These are phyloP conservation scores for Batkoa obscura DNA, from an alignment of 371 early-diverging fungal species.

Conservation along the genomic window DNA sequence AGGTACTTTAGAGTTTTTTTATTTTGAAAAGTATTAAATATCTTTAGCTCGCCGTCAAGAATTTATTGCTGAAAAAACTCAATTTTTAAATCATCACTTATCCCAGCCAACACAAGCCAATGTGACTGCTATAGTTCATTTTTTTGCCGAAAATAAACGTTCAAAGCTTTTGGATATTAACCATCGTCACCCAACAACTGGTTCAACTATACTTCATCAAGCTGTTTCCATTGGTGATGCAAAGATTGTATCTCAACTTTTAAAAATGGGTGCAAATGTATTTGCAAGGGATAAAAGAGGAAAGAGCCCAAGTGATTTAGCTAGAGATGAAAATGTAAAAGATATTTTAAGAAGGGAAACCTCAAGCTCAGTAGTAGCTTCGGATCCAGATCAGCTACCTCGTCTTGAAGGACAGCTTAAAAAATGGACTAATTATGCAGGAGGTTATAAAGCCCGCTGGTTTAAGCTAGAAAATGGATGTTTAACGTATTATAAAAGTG, in stretches of 20 bases:
- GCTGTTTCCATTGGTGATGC: conserved; percentile 32
- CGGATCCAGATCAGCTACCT: conserved; percentile 24
- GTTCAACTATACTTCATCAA: conserved; percentile 41
- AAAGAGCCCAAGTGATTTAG: conserved; percentile 34
- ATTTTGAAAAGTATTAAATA: not conserved
- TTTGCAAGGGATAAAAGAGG: conserved; percentile 41
- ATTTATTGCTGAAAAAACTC: conserved; percentile 1
- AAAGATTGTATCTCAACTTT: conserved; percentile 38
- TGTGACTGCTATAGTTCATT: not conserved
- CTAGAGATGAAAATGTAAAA: conserved; percentile 25
- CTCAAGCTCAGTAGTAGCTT: not conserved
- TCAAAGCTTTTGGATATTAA: conserved; percentile 32
- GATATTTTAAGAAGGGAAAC: conserved; percentile 25
- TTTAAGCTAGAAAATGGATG: conserved; percentile 56
- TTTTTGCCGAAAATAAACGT: not conserved
- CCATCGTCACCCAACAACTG: conserved; percentile 30
- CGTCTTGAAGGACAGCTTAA: conserved; percentile 31
- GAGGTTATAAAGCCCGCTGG: conserved; percentile 61
- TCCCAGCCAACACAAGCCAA: conserved; percentile 4
- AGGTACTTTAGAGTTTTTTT: conserved; percentile 8
- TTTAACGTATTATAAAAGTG: conserved; percentile 55
- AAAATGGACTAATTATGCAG: conserved; percentile 73
- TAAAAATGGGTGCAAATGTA: conserved; percentile 47
- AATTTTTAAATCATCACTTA: conserved; percentile 3
- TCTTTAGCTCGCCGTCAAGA: not conserved